These are phyloP conservation scores for Isatis lusitanica DNA, from an alignment of 441 rosid species.

Conservation along the genomic window DNA sequence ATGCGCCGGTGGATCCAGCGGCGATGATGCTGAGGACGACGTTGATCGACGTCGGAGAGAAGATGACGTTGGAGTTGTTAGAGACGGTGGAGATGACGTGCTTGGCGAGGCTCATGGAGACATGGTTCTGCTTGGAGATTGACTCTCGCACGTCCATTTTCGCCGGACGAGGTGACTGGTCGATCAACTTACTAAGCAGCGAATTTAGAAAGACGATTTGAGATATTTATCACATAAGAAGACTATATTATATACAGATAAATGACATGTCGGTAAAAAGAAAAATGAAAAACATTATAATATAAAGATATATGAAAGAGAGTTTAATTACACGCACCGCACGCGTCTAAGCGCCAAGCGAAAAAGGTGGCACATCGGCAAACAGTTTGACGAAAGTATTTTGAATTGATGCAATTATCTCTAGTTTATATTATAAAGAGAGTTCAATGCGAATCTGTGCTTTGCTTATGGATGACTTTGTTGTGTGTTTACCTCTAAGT, in stretches of 20 bases:
- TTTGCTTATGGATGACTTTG: constrained; percentile 14
- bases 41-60: constrained; percentile 82
- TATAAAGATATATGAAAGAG: background rate
- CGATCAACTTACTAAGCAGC: constrained; percentile 4
- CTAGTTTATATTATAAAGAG: no score
- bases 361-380: constrained; percentile 20
- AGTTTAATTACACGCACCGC: background rate
- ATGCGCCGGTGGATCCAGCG: constrained; percentile 65
- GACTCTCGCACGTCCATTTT: constrained; percentile 60
- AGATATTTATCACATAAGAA: constrained; percentile 2
- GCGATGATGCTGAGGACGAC: constrained; percentile 69
- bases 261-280: background rate
- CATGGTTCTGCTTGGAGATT: constrained; percentile 57
- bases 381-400: background rate
- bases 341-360: constrained; percentile 26
- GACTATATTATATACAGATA: background rate
- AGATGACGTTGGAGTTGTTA: constrained; percentile 53
- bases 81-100: constrained; percentile 44
- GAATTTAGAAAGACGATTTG: background rate
- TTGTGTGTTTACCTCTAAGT: constrained; percentile 8
- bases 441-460: constrained; percentile 20
- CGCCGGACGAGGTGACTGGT: constrained; percentile 31
- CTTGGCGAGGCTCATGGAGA: constrained; percentile 49
- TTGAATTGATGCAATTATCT: background rate
- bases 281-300: background rate